Conservation (phyloP, 805 yeast genomes). For the Candida montana region DNA sequence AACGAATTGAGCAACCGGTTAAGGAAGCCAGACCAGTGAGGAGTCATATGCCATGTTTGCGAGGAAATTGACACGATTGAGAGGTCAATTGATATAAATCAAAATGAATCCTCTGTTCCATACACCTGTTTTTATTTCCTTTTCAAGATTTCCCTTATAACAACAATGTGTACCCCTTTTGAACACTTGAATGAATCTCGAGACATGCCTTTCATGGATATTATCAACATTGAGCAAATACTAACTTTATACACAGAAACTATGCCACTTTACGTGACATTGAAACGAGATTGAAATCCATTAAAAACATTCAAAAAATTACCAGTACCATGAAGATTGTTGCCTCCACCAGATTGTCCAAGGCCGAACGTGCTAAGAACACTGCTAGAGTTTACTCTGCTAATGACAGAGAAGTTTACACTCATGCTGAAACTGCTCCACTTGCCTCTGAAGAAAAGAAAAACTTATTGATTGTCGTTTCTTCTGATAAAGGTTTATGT, state of each 20-base stretch:
- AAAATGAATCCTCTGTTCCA: too few species aligned
- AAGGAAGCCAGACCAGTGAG: background rate
- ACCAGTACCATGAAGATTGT: slow-evolving; percentile 99
- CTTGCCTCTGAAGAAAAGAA: slow-evolving; percentile 47
- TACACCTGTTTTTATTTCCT: background rate
- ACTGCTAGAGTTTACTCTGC: slow-evolving; percentile 80
- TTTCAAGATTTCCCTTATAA: too few species aligned
- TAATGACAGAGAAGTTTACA: slow-evolving; percentile 74
- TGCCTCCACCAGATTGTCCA: slow-evolving; percentile 92
- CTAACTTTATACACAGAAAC: slow-evolving; percentile 47
- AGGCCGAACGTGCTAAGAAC: slow-evolving; percentile 93
- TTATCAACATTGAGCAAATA: slow-evolving; percentile 7
- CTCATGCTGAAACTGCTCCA: slow-evolving; percentile 72
- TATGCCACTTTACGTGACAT: slow-evolving; percentile 98
- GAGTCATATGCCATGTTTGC: too few species aligned
- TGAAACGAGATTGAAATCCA: slow-evolving; percentile 95
- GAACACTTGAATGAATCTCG: background rate
- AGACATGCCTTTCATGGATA: too few species aligned
- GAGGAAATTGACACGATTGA: too few species aligned
- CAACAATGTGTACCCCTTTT: too few species aligned
- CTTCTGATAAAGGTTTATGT: slow-evolving; percentile 98
- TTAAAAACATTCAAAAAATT: slow-evolving; percentile 97
- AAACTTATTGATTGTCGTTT: slow-evolving; percentile 78
- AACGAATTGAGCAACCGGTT: background rate
- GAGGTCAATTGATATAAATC: too few species aligned